phyloP scores from a whole-genome alignment of 1,284 basidiomycete species.

The Trametes sp. region DNA sequence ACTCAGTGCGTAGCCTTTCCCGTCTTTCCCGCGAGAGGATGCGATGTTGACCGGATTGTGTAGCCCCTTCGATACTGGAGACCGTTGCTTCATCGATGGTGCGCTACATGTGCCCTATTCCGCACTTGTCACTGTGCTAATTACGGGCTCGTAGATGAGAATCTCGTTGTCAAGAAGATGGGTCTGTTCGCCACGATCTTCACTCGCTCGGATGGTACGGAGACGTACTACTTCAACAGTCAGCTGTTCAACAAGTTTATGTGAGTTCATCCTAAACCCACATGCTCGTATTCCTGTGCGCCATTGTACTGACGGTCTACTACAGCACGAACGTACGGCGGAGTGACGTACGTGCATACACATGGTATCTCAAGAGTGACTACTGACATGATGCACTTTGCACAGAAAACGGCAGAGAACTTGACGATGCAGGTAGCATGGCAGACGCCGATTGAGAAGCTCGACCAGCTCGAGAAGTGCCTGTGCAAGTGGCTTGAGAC shows the following conservation, averaged over 20 bases:
- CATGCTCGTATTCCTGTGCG: too few relatives aligned
- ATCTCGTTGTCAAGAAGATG: constrained; percentile 79
- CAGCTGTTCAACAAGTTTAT: constrained; percentile 77
- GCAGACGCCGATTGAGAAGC: constrained; percentile 73
- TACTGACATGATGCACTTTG: background rate
- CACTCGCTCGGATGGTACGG: constrained; percentile 69
- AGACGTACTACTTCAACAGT: constrained; percentile 82
- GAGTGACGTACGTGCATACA: constrained; percentile 56
- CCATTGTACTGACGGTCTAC: background rate
- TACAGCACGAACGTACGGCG: constrained; percentile 72
- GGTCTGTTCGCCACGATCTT: constrained; percentile 78
- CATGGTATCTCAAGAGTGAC: background rate
- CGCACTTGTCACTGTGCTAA: background rate
- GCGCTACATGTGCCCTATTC: constrained; percentile 31
- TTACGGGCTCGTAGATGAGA: constrained; percentile 56
- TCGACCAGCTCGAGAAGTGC: constrained; percentile 69
- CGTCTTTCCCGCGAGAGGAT: constrained; percentile 6
- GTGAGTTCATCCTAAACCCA: constrained; percentile 43
- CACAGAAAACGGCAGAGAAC: constrained; percentile 71
- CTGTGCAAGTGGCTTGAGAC: constrained; percentile 77
- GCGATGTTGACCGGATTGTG: constrained; percentile 31
- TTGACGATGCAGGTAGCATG: constrained; percentile 76
- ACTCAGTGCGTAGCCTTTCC: constrained; percentile 63
- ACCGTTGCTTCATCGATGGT: constrained; percentile 76
- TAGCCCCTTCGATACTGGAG: constrained; percentile 81